Evolutionary conservation across 495 filamentous ascomycete genomes (phyloP).

Genomic region (Penicillium taxi): DNA sequence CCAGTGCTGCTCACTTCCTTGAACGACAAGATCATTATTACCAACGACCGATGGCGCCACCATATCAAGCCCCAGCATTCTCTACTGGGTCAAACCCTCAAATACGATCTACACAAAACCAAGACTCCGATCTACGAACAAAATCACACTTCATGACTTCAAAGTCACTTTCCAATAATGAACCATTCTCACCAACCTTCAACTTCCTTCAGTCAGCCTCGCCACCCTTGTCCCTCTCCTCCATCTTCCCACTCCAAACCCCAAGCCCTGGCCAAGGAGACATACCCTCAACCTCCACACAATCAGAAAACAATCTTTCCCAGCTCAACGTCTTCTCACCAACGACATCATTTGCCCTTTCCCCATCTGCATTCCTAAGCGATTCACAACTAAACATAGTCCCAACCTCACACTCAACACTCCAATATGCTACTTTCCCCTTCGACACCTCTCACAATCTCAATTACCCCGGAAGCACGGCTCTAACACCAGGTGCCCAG

Average conservation of each 20-base stretch:
- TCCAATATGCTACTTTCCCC: conserved; percentile 40
- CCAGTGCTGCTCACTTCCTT: conserved; percentile 3
- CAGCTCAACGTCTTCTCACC: conserved; percentile 27
- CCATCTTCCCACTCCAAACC: conserved; percentile 25
- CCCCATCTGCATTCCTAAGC: conserved; percentile 25
- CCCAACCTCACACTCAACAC: conserved; percentile 29
- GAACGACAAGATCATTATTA: conserved; percentile 20
- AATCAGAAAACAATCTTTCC: conserved; percentile 7
- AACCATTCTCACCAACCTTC: conserved; percentile 12
- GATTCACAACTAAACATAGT: conserved; percentile 22
- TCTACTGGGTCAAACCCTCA: conserved; percentile 10
- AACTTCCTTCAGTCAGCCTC: conserved; percentile 15
- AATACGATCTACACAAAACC: conserved; percentile 8
- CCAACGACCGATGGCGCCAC: conserved; percentile 12
- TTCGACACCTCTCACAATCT: conserved; percentile 25
- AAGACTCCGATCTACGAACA: conserved; percentile 10
- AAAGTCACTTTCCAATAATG: conserved; percentile 2
- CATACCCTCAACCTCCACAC: background rate
- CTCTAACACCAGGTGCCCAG: conserved; percentile 30
- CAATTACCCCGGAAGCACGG: conserved; percentile 7
- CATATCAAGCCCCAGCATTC: conserved; percentile 10
- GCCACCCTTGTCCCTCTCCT: conserved; percentile 13
- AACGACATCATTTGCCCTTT: conserved; percentile 23
- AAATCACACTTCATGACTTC: background rate
- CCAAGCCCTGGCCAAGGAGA: conserved; percentile 10